Base-by-base conservation (phyloP, 345 rosid genomes). In the Litchi chinensis region DNA sequence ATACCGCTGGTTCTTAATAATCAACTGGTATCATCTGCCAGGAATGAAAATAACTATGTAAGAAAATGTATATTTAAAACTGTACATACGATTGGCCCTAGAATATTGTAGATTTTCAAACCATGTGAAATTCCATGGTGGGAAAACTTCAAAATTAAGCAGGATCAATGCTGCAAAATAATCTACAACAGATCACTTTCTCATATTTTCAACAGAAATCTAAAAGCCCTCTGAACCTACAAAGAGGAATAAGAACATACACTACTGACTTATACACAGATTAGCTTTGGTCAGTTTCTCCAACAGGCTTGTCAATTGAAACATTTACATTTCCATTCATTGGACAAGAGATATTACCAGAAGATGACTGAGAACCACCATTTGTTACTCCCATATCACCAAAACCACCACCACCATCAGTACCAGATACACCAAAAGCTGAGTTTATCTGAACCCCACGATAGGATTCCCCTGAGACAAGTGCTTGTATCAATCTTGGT, bases 401-500 rank as follows among this genome's bases (percentile, higher is more conserved):
- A 2, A 89, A 83, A 79, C 81, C 79, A 63, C 87, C 86, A 15
- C 87, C 86, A 15, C 83, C 84, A 60, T 71, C 79, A 3, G 81
- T 57, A 60, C 65, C 22, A 5, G 83, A 80, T 59, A 44, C 39
- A 9, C 72, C 70, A 9, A 80, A 80, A 39, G 85, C 78, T 5
- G 90, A 85, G 67, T 86, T 83, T 39, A 76, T 77, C 76, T 73
- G 82, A 48, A 87, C 73, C 54, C 95, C 98, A 11, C 39, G 85
- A 82, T 92, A 94, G 11, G 98, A 92, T 63, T 94, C 94, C 4
- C 95, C 97, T 0, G 98, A 86, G 79, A 92, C 90, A 1, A 94
- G 86, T 56, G 98, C 95, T 80, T 94, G 98, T 78, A 94, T 88
- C 82, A 94, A 56, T 76, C 86, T 94, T 48, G 97, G 98, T 0